Conservation (phyloP, 176 grass and related monocot species). For the Ensete ventricosum region DNA sequence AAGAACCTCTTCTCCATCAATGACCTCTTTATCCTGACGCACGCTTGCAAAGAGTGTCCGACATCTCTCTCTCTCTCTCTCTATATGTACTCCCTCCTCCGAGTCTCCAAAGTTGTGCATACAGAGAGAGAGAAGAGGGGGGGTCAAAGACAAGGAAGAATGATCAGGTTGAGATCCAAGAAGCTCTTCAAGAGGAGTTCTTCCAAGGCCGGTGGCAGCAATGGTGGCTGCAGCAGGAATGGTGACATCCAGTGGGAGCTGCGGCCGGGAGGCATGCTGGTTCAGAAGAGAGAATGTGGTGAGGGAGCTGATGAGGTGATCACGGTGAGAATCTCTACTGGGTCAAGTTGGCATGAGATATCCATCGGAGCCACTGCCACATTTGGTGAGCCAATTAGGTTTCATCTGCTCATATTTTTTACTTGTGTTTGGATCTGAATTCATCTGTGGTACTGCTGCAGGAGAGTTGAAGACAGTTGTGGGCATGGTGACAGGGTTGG, state of each 20-base stretch:
- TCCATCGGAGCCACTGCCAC: slow-evolving; percentile 79
- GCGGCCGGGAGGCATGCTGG: slow-evolving; percentile 89
- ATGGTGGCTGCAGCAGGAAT: not conserved
- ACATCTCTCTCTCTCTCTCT: not conserved
- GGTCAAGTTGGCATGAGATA: slow-evolving; percentile 48
- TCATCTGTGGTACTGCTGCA: slow-evolving; percentile 5
- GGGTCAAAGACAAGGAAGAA: slow-evolving; percentile 3
- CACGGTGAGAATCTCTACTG: slow-evolving; percentile 65
- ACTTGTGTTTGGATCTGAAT: too few species aligned
- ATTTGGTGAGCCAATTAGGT: slow-evolving; percentile 44
- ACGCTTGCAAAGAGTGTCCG: slow-evolving; percentile 70
- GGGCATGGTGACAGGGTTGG: slow-evolving; percentile 52
- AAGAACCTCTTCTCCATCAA: slow-evolving; percentile 11
- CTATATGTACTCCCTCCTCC: slow-evolving; percentile 37
- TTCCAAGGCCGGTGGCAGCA: slow-evolving; percentile 29
- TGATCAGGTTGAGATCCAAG: slow-evolving; percentile 87
- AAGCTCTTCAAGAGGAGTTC: slow-evolving; percentile 81
- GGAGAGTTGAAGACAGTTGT: slow-evolving; percentile 71
- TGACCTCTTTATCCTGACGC: slow-evolving; percentile 36
- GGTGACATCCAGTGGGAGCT: slow-evolving; percentile 85
- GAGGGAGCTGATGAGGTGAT: slow-evolving; percentile 47
- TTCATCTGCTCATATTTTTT: too few species aligned
- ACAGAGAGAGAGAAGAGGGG: not conserved
- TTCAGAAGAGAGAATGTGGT: slow-evolving; percentile 65
- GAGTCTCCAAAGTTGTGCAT: not conserved